A percentile compares a stretch with the other conserved stretches of the same genome.
phyloP scores from a whole-genome alignment of 2,329 filamentous ascomycete genomes.

The Ophiocordyceps camponoti-leonardi region DNA sequence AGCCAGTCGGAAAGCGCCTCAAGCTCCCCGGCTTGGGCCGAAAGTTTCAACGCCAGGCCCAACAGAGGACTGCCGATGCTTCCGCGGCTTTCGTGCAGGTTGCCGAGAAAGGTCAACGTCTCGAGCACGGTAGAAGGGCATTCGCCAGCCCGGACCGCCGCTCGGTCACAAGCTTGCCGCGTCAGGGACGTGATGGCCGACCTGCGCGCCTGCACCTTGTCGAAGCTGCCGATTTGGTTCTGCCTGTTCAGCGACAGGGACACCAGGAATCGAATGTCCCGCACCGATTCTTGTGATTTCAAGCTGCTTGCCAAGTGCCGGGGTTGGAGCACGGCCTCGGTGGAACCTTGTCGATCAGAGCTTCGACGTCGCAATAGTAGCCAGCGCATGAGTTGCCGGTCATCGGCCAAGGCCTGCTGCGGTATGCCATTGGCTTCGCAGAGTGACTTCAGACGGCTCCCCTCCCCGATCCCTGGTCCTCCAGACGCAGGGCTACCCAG shows the following conservation, averaged over 20 bases:
- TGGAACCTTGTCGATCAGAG: conserved; percentile 2
- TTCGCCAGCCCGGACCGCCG: conserved; percentile 4
- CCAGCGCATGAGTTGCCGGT: conserved; percentile 18
- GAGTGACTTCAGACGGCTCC: neutral
- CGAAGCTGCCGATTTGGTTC: conserved; percentile 7
- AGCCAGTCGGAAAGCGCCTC: conserved; percentile 10
- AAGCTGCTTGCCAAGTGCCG: conserved; percentile 7
- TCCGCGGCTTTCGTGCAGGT: conserved; percentile 12
- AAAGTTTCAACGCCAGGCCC: conserved; percentile 12
- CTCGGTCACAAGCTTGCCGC: conserved; percentile 8
- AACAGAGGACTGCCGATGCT: conserved; percentile 12
- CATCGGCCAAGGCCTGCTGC: conserved; percentile 8
- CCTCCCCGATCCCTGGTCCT: neutral
- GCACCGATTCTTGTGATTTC: conserved; percentile 8
- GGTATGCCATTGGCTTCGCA: conserved; percentile 15
- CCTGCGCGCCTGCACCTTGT: neutral
- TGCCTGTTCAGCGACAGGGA: conserved; percentile 10
- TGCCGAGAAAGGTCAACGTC: conserved; percentile 21
- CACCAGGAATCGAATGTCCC: conserved; percentile 13
- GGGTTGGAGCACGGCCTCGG: conserved; percentile 1
- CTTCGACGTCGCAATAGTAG: conserved; percentile 12
- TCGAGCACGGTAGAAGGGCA: conserved; percentile 3
- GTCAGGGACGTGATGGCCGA: conserved; percentile 6
- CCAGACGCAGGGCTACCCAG: conserved; percentile 2
- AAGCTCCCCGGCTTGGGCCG: conserved; percentile 10